Evolutionary conservation across 139 green algal genomes (phyloP).

Genomic region (Yamagishiella unicocca): DNA sequence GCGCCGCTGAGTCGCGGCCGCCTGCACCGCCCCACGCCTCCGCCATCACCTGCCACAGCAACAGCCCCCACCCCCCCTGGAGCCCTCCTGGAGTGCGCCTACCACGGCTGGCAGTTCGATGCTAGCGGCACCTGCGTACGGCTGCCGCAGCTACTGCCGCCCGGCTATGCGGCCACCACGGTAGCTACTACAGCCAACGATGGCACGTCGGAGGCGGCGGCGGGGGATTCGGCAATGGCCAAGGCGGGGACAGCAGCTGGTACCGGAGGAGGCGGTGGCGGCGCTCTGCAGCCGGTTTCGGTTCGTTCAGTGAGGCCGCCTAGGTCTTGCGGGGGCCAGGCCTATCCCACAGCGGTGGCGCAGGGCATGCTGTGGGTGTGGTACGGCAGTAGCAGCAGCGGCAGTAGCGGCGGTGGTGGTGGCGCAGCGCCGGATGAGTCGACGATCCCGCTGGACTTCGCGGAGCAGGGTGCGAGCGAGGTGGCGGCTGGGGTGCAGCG

Average conservation of each 20-base stretch:
- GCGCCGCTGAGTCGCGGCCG: slow-evolving; percentile 40
- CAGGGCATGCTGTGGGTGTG: slow-evolving; percentile 45
- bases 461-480: slow-evolving; percentile 18
- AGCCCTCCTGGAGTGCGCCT: slow-evolving; percentile 18
- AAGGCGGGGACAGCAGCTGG: not conserved
- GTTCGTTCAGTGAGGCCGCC: not conserved
- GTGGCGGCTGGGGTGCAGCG: not conserved
- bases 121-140: not conserved
- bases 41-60: not conserved
- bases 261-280: not conserved
- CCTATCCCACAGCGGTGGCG: slow-evolving; percentile 22
- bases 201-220: not conserved
- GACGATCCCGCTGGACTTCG: slow-evolving; percentile 21
- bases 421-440: not conserved
- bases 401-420: not conserved
- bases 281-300: not conserved
- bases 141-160: slow-evolving; percentile 21
- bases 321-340: not conserved
- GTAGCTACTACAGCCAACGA: not conserved
- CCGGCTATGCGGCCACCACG: not conserved
- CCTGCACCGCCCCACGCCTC: not conserved
- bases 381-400: not conserved
- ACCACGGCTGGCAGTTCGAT: slow-evolving; percentile 48
- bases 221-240: not conserved
- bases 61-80: not conserved